Conservation (phyloP, 495 filamentous ascomycete species). For the Alectoria sarmentosa region DNA sequence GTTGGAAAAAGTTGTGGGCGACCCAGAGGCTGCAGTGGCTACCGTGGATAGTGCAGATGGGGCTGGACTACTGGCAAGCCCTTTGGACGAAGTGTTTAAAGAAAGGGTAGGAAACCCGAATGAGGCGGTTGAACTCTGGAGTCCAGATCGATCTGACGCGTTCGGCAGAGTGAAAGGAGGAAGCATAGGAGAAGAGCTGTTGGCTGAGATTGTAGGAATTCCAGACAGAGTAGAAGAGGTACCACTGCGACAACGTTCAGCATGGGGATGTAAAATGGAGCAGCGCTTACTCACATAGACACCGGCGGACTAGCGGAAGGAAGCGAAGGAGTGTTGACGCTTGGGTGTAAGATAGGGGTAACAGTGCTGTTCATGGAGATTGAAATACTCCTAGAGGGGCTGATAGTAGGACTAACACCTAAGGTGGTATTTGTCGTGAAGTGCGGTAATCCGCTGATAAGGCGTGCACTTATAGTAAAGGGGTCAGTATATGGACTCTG, state of each 20-base stretch:
- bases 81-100: no score
- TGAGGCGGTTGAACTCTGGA: no score
- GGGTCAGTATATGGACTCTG: not conserved
- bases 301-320: not conserved
- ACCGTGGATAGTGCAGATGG: not conserved
- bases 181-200: not conserved
- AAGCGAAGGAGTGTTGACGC: not conserved
- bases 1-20: not conserved
- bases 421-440: slow-evolving; percentile 4
- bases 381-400: not conserved
- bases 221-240: not conserved
- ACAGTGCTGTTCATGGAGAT: not conserved
- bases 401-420: not conserved
- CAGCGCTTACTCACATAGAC: not conserved
- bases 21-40: not conserved
- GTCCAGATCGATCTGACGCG: no score
- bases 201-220: not conserved
- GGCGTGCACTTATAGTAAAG: slow-evolving; percentile 8
- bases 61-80: not conserved
- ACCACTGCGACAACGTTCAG: not conserved
- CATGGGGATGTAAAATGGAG: not conserved
- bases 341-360: not conserved
- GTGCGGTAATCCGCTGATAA: slow-evolving; percentile 1
- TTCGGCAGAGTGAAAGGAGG: not conserved
- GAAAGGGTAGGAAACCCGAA: no score